Evolutionary conservation across 306 rosid species (phyloP).

Genomic region (Neltuma alba): DNA sequence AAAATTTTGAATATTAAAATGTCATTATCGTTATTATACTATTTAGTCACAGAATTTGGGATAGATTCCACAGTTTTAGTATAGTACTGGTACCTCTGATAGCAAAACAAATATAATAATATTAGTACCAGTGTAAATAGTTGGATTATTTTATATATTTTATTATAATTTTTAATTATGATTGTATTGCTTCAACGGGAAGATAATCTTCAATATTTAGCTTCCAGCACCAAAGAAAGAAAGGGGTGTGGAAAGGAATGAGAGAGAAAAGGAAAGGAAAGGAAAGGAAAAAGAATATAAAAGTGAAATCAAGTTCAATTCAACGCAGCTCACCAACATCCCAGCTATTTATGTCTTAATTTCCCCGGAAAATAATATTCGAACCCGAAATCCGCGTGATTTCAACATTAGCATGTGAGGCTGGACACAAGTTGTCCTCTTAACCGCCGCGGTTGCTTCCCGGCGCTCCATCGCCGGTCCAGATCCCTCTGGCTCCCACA

Average conservation of each 20-base stretch:
- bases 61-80: neutral
- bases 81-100: no score
- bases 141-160: no score
- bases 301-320: neutral
- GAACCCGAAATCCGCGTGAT: neutral
- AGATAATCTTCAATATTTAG: neutral
- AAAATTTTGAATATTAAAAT: no score
- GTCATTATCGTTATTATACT: neutral
- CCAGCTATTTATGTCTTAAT: neutral
- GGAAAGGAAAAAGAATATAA: neutral
- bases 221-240: neutral
- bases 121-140: no score
- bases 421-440: neutral
- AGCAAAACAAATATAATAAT: no score
- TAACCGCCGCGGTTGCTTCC: neutral
- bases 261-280: no score
- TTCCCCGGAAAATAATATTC: neutral
- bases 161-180: neutral
- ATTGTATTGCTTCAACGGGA: neutral
- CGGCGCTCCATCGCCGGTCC: neutral
- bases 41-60: neutral
- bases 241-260: no score
- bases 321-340: neutral
- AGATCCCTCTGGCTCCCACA: neutral
- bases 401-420: neutral